Base-by-base conservation (phyloP, 441 rosid genomes). In the Raphanus hybrid region DNA sequence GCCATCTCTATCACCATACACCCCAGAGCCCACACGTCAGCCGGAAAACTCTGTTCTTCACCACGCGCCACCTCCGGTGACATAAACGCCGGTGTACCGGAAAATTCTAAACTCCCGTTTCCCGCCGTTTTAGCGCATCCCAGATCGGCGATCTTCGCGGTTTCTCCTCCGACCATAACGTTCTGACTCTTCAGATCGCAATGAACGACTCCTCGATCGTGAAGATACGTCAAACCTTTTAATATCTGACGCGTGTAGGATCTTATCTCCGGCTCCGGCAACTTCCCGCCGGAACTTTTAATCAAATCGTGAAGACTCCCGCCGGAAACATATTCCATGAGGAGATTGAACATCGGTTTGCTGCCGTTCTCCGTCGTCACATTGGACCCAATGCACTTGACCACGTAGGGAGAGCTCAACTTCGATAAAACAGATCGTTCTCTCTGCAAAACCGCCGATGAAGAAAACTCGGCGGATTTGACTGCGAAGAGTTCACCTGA, bases 1-100 rank as follows among this genome's bases (percentile, higher is more conserved):
- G 90, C 89, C 97, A 91, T 92, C 83, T 95, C 98, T 59, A 92
- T 76, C 77, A 91, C 73, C 57, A 84, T 75, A 74, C 98, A 92
- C 8, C 98, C 97, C 6, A 90, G 71, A 23, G 96, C 92, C 98
- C 98, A 94, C 6, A 94, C 79, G 62, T 94, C 98, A 45, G 95
- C 91, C 5, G 87, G 79, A 61, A 82, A 86, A 23, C 90, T 90
- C 82, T 90, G 96, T 8, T 86, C 91, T 73, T 92, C 91, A 15
- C 93, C 90, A 3, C 93, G 83, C 1, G 94, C 97, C 16, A 90
- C 97, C 85, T 95, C 98, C 61, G 98, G 99, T 0, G 99, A 83
- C 99, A 95, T 95, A 76, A 90, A 95, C 74, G 89, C 89, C 81
- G 99, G 99, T 32, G 99, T 95, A 57, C 99, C 98, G 55, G 92